A percentile compares a stretch with the other conserved stretches of the same genome.
phyloP scores from a whole-genome alignment of 1,284 basidiomycete genomes.

The Trametes sp. region DNA sequence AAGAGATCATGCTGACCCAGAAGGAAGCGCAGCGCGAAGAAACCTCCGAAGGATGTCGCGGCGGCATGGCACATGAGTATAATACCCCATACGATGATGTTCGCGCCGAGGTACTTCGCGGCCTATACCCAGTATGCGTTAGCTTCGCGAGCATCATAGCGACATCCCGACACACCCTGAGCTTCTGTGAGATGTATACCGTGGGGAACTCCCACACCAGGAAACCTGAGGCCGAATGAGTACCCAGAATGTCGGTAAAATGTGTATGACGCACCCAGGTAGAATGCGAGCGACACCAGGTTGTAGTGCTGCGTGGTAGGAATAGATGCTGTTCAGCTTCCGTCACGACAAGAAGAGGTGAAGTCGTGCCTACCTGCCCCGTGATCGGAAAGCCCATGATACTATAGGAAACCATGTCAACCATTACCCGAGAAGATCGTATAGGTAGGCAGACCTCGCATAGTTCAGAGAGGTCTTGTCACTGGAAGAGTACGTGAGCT shows the following conservation, averaged over 20 bases:
- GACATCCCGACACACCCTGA: constrained; percentile 8
- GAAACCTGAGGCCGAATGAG: constrained; percentile 50
- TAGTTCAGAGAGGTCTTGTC: constrained; percentile 77
- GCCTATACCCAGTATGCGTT: constrained; percentile 38
- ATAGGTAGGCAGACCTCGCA: constrained; percentile 54
- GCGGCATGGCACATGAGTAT: constrained; percentile 69
- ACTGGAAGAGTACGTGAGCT: constrained; percentile 40
- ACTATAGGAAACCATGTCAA: constrained; percentile 43
- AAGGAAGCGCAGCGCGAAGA: constrained; percentile 69
- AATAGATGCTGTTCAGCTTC: neutral
- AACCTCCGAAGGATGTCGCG: constrained; percentile 62
- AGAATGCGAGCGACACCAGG: constrained; percentile 71
- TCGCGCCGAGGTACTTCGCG: constrained; percentile 69
- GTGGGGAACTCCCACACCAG: constrained; percentile 72
- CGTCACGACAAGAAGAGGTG: neutral
- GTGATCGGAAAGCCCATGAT: constrained; percentile 73
- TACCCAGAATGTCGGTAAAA: neutral
- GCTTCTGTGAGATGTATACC: constrained; percentile 66
- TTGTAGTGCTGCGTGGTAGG: constrained; percentile 64
- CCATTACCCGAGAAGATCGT: neutral
- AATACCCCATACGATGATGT: constrained; percentile 68
- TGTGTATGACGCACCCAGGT: constrained; percentile 50
- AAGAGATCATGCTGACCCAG: constrained; percentile 50
- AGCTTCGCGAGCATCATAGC: neutral
- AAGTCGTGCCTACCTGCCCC: constrained; percentile 53